phyloP scores from a whole-genome alignment of 441 rosid species.

The Raphanus hybrid region DNA sequence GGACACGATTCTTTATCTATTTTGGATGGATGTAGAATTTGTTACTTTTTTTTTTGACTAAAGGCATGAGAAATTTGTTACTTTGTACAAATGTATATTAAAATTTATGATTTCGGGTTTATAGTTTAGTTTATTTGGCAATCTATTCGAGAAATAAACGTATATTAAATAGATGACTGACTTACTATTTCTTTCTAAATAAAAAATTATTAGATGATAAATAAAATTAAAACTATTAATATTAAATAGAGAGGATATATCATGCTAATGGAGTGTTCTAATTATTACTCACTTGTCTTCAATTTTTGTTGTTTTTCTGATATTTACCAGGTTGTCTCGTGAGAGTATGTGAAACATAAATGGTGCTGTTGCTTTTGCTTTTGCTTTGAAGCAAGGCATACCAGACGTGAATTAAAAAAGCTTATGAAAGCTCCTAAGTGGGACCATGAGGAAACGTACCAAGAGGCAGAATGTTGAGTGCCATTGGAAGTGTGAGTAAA shows the following conservation, averaged over 20 bases:
- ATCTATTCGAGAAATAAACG: no score
- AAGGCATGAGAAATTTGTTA: no score
- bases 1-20: no score
- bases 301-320: neutral
- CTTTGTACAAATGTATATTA: no score
- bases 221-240: no score
- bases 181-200: neutral
- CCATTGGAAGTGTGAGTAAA: slow-evolving; percentile 69
- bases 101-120: no score
- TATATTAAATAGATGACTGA: no score
- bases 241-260: neutral
- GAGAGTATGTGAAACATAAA: slow-evolving; percentile 3
- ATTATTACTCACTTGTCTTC: neutral
- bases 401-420: slow-evolving; percentile 8
- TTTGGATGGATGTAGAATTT: no score
- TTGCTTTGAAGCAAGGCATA: slow-evolving; percentile 23
- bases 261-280: neutral
- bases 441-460: slow-evolving; percentile 48
- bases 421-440: neutral
- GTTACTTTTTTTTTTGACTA: no score
- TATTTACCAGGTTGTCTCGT: neutral
- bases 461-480: slow-evolving; percentile 62
- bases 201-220: no score
- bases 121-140: no score
- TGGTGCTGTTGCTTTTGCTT: slow-evolving; percentile 2